These are phyloP conservation scores for Ceratocystis harringtonii DNA, from an alignment of 2,329 filamentous ascomycete species.

Conservation along the genomic window DNA sequence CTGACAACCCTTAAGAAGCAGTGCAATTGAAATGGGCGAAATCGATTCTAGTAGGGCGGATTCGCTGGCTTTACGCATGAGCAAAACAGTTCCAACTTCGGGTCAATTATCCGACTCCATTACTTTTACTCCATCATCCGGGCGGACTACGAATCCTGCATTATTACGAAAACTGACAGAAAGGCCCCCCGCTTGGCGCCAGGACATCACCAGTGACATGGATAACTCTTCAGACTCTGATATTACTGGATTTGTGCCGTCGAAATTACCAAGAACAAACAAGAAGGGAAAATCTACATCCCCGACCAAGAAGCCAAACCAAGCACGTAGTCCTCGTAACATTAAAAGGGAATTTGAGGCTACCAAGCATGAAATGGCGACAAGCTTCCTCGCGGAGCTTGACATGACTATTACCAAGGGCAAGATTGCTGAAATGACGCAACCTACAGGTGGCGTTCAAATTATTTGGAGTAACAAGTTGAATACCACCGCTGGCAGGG, in stretches of 20 bases:
- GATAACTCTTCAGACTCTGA: constrained; percentile 45
- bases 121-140: not conserved
- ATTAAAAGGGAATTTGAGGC: constrained; percentile 47
- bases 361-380: constrained; percentile 47
- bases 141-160: constrained; percentile 24
- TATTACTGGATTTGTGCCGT: not conserved
- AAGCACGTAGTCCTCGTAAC: constrained; percentile 26
- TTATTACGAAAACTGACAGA: constrained; percentile 39
- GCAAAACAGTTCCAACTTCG: not conserved
- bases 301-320: constrained; percentile 19
- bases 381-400: constrained; percentile 51
- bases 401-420: constrained; percentile 49
- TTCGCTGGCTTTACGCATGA: not conserved
- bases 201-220: constrained; percentile 45
- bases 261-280: constrained; percentile 15
- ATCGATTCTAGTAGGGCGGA: not conserved
- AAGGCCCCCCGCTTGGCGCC: constrained; percentile 43
- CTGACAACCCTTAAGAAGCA: not conserved
- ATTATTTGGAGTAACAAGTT: constrained; percentile 65
- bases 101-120: not conserved
- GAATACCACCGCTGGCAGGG: constrained; percentile 62
- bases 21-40: not conserved
- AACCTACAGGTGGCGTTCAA: constrained; percentile 52
- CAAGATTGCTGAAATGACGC: constrained; percentile 41
- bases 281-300: not conserved